Conservation (phyloP, 129 eudicot genomes). For the Heracleum sosnowskyi region DNA sequence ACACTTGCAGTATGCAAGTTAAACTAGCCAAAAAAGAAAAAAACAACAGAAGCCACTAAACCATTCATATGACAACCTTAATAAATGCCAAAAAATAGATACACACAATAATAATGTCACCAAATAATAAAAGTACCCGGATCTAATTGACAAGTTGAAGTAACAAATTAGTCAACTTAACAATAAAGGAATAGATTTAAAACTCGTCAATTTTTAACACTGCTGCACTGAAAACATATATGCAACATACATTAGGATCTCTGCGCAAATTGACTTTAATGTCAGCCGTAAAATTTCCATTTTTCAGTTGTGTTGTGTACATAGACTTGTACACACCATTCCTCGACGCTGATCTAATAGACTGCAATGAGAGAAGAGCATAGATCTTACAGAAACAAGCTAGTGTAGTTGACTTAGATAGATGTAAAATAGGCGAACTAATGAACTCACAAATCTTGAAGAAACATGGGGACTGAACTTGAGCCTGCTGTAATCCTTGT, state of each 20-base stretch:
- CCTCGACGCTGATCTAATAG: background rate
- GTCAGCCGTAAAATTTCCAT: background rate
- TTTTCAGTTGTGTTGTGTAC: background rate
- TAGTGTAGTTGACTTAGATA: no score
- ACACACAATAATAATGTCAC: no score
- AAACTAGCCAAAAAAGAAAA: no score
- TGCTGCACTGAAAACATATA: background rate
- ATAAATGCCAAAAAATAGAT: no score
- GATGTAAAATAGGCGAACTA: no score
- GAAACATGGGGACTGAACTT: background rate
- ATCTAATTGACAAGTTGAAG: no score
- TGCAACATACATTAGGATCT: background rate
- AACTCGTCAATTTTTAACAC: background rate
- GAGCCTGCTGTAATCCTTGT: background rate
- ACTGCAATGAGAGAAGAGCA: background rate
- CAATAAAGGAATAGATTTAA: no score
- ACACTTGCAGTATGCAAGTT: no score
- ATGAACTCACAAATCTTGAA: background rate
- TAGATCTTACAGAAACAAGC: background rate
- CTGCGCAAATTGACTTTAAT: background rate
- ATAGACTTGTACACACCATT: background rate
- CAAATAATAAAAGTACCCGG: no score
- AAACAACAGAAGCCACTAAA: no score
- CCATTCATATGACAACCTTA: no score
- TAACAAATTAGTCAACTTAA: no score